These are phyloP conservation scores for Leccinum barrowsii DNA, from an alignment of 768 basidiomycete genomes.

Conservation along the genomic window DNA sequence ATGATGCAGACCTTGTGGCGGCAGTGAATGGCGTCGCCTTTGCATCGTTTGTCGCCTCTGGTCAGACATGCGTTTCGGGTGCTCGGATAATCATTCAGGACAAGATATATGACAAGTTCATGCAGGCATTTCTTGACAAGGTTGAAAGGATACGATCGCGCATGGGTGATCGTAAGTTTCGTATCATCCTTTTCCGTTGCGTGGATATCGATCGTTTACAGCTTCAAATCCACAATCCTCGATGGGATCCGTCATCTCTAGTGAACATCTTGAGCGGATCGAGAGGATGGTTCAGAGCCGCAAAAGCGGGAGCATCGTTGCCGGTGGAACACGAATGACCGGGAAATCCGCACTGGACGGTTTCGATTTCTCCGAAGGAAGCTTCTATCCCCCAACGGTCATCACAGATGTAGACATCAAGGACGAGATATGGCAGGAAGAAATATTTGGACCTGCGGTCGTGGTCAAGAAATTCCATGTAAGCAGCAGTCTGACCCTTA, in stretches of 20 bases:
- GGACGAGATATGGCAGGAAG: conserved; percentile 76
- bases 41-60: conserved; percentile 81
- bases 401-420: conserved; percentile 52
- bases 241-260: conserved; percentile 81
- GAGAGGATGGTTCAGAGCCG: conserved; percentile 50
- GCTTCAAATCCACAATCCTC: conserved; percentile 66
- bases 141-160: conserved; percentile 55
- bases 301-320: conserved; percentile 46
- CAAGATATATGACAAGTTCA: conserved; percentile 64
- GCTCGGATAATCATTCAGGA: conserved; percentile 76
- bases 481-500: conserved; percentile 24
- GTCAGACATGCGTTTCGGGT: conserved; percentile 92
- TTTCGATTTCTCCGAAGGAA: conserved; percentile 66
- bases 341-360: conserved; percentile 64
- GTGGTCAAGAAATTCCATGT: conserved; percentile 56
- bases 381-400: conserved; percentile 80
- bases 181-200: not conserved
- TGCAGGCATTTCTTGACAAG: conserved; percentile 60
- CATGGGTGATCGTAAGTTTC: conserved; percentile 75
- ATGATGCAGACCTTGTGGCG: conserved; percentile 69
- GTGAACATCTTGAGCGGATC: conserved; percentile 60
- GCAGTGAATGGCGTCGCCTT: conserved; percentile 84
- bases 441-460: conserved; percentile 85
- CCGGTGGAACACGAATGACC: conserved; percentile 65
- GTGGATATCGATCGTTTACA: conserved; percentile 24